phyloP scores from a whole-genome alignment of 2,329 filamentous ascomycete genomes.

The Mycosphaerella arachidis region DNA sequence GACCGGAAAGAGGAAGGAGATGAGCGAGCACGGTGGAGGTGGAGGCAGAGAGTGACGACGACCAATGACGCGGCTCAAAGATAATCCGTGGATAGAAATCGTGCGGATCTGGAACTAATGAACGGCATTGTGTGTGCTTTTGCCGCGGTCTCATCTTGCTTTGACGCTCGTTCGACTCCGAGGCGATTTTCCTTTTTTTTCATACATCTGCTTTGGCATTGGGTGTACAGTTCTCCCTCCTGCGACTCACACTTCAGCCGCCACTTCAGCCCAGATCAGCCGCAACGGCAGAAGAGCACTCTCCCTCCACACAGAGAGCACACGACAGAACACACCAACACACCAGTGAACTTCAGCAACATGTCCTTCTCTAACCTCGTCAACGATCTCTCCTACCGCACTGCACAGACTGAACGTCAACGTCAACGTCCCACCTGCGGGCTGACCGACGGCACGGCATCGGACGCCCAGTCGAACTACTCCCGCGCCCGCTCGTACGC shows the following conservation, averaged over 20 bases:
- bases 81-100: background rate
- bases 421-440: slow-evolving; percentile 42
- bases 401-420: slow-evolving; percentile 33
- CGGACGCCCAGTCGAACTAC: slow-evolving; percentile 43
- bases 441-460: slow-evolving; percentile 39
- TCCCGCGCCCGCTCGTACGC: slow-evolving; percentile 48
- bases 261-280: background rate
- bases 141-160: background rate
- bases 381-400: slow-evolving; percentile 45
- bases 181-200: background rate
- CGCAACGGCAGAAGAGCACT: background rate
- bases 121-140: background rate
- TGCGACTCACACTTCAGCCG: background rate
- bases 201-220: background rate
- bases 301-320: background rate
- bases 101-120: background rate
- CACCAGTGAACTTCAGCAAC: slow-evolving; percentile 14
- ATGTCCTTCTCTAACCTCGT: slow-evolving; percentile 53
- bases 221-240: background rate
- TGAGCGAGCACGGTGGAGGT: background rate
- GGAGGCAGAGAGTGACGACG: no score
- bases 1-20: background rate
- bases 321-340: background rate
- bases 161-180: background rate
- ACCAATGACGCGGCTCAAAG: background rate